A percentile compares a stretch with the other conserved stretches of the same genome.
These are phyloP conservation scores for Hyphopichia fennica DNA, from an alignment of 1,139 yeast species.

Conservation along the genomic window DNA sequence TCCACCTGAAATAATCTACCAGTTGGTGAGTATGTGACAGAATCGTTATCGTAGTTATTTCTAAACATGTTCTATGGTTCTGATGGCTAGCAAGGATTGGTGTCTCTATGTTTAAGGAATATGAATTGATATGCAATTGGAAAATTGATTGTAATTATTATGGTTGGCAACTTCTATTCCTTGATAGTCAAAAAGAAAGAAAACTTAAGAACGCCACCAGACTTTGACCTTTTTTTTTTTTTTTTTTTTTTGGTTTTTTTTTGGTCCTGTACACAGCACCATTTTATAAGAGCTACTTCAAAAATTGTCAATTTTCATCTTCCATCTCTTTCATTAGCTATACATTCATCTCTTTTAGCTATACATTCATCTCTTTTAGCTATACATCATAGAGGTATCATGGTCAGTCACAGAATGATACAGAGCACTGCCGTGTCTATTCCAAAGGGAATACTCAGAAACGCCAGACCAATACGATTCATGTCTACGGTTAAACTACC, in stretches of 20 bases:
- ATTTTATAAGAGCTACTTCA: too few species aligned
- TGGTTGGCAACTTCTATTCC: too few species aligned
- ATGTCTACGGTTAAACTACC: neutral
- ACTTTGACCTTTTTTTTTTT: neutral
- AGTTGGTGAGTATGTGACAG: conserved; percentile 96
- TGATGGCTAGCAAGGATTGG: too few species aligned
- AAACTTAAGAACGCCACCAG: conserved; percentile 1
- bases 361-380: too few species aligned
- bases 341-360: too few species aligned
- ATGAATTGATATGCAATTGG: neutral
- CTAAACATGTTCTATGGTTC: conserved; percentile 60
- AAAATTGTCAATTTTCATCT: too few species aligned
- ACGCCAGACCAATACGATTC: neutral
- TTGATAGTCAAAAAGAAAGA: too few species aligned
- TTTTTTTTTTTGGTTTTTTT: neutral
- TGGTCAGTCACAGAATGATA: neutral
- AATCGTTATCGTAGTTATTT: conserved; percentile 97
- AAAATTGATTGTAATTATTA: too few species aligned
- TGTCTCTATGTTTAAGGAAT: too few species aligned
- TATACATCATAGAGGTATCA: too few species aligned
- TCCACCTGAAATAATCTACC: conserved; percentile 95
- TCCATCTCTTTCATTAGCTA: too few species aligned
- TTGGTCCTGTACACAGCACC: neutral
- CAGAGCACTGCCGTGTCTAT: neutral
- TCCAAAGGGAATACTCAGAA: too few species aligned